Base-by-base conservation (phyloP, 495 filamentous ascomycete species). In the Bathelium albidoporum region DNA sequence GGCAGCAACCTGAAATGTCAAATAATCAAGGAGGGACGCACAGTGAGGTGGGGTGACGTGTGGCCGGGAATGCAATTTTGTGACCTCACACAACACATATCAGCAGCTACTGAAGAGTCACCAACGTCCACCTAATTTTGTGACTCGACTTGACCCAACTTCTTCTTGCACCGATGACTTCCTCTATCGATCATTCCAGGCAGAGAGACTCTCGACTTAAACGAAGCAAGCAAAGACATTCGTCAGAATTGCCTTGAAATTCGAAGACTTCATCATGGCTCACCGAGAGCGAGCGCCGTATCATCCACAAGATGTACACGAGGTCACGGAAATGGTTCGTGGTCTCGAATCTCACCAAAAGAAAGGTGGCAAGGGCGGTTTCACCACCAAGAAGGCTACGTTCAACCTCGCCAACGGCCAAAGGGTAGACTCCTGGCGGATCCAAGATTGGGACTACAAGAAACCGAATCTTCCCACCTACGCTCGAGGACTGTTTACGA, bases 401-500 rank as follows among this genome's bases (percentile, higher is more conserved):
- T 97, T 87, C 72, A 66, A 75, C 0, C 80, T 97, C 26, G 74
- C 77, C 1, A 79, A 78, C 11, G 85, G 86, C 2, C 74, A 82
- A 41, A 70, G 79, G 28, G 91, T 97, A 28, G 85, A 95, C 70
- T 96, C 93, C 4, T 98, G 94, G 94, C 85, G 87, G 31, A 89
- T 97, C 71, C 83, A 87, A 69, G 94, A 98, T 64, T 93, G 86
- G 88, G 93, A 97, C 68, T 97, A 95, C 81, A 97, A 96, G 75
- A 88, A 87, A 61, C 68, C 71, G 11, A 79, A 89, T 61, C 82
- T 98, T 4, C 94, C 94, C 2, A 95, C 87, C 7, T 95, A 96
- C 71, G 90, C 94, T 20, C 85, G 94, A 22, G 95, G 95, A 24
- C 81, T 98, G 1, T 98, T 98, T 74, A 98, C 92, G 22, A 86